Base-by-base conservation (phyloP, 805 yeast species). In the Grigorovia yakushimaensis region DNA sequence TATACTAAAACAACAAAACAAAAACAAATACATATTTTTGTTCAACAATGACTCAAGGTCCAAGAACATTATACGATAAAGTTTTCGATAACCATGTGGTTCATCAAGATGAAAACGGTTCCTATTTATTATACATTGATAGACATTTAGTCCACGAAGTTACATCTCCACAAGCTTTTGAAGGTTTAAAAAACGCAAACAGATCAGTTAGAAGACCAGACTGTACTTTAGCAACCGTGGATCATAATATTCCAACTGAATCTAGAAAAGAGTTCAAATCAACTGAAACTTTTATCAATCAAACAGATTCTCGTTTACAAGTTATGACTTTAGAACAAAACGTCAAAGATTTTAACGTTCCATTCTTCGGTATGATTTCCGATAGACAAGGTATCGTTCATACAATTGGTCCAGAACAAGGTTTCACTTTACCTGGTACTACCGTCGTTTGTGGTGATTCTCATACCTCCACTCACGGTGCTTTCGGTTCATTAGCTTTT, bases 361-460 rank as follows among this genome's bases (percentile, higher is more conserved):
- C 96, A n/a, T 93, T 83, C 64, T 93, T 93, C 55, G 98, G 98
- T 57, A 87, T 93, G 94, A 76, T 81, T 49, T 98, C 91, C 68
- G 76, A 76, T 53, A 82, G 98, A 70, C 99, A 93, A 71, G 99
- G 99, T 59, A 93, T 93, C 64, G 99, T 93, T 46, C 99, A 93
- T 68, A 88, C 93, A 55, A 95, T 93, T 51, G 99, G 99, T 44
- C 99, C 99, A 36, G 99, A 93, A 67, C 98, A 93, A 71, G 98
- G 98, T 45, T 93, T 93, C 72, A 93, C 98, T 33, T 74, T 93
- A 46, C 98, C 98, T 36, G 98, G 98, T 59, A 88, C 98, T 46
- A 93, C 98, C 4, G 96, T 93, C 24, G 99, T 93, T 40, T 93
- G 99, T 72, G 99, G 99, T 68, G 99, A 93, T 67, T 88, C 97